These are phyloP conservation scores for Neurospora hispaniola DNA, from an alignment of 495 filamentous ascomycete genomes.

Conservation along the genomic window DNA sequence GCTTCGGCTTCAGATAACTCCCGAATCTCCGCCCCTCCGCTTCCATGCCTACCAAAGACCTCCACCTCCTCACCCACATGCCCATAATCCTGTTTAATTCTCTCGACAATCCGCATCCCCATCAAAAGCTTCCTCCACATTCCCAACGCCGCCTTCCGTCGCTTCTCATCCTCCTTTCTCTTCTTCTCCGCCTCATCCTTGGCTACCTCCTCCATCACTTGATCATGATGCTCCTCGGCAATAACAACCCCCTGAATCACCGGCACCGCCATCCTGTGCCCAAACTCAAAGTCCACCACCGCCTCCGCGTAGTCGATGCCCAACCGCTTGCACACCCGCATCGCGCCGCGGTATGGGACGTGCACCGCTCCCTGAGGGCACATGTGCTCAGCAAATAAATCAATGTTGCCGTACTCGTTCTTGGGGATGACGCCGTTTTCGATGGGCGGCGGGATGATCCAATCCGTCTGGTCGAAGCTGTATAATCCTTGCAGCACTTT, in stretches of 20 bases:
- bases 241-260: conserved; percentile 85
- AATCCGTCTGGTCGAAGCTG: conserved; percentile 76
- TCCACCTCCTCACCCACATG: conserved; percentile 30
- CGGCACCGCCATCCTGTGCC: conserved; percentile 82
- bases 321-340: conserved; percentile 70
- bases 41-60: conserved; percentile 26
- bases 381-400: conserved; percentile 91
- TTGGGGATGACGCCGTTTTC: conserved; percentile 78
- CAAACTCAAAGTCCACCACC: conserved; percentile 94
- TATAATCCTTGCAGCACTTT: conserved; percentile 84
- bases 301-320: conserved; percentile 88
- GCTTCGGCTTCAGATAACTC: conserved; percentile 13
- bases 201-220: conserved; percentile 70
- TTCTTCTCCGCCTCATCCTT: conserved; percentile 70
- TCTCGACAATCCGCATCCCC: conserved; percentile 70
- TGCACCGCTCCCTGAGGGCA: conserved; percentile 79
- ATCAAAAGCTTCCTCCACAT: conserved; percentile 83
- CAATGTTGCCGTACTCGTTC: conserved; percentile 94
- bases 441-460: conserved; percentile 81
- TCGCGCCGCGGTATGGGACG: conserved; percentile 65
- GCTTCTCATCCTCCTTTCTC: conserved; percentile 72
- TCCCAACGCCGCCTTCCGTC: conserved; percentile 58
- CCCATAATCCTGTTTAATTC: conserved; percentile 75
- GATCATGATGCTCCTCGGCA: conserved; percentile 63
- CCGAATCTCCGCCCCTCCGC: conserved; percentile 10